Evolutionary conservation across 345 rosid species (phyloP), one percentile per base, ranked within the genome.

Genomic region (Kandelia obovata): DNA sequence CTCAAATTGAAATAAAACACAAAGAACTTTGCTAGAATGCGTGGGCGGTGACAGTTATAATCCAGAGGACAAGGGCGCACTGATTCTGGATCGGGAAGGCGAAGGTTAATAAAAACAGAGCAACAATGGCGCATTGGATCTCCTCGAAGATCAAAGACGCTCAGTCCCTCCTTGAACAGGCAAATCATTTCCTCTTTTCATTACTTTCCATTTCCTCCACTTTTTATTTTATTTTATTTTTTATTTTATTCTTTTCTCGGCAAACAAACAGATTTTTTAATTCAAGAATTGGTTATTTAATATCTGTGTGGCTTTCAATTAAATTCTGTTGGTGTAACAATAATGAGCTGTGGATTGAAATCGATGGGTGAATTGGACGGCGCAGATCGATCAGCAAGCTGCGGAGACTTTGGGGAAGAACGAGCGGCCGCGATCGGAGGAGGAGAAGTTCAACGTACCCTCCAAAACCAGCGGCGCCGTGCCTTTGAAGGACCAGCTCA

Each of bases 311-410:
- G 27, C n/a, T 53, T 56, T 55, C 23, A 49, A 11, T 43, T 43
- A 15, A 43, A 15, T 43, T 7, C 53, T 56, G 27, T 66, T 26
- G 9, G 26, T 51, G 55, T 53, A 7, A 52, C 20, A 30, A 56
- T 39, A 52, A 46, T n/a, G 55, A 65, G 15, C 67, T 30, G 5
- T 19, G 60, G 37, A 62, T 47, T 52, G 17, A 49, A 70, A 13
- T 49, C 35, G 31, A 31, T 75, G 51, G 51, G n/a, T 73, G 66
- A 66, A 76, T 55, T 64, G 67, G 53, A 72, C 53, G 72, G 69
- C 46, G 73, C 86, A 94, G 98, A 85, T 94, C 73, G 97, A 94
- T 79, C 95, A 91, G 79, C 95, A 89, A 79, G 98, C 98, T 27
- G 96, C 97, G 23, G 98, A 89, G 53, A 89, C 98, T 56, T 85